phyloP scores from a whole-genome alignment of 2,329 filamentous ascomycete genomes.

The Incumbomyces lentus region DNA sequence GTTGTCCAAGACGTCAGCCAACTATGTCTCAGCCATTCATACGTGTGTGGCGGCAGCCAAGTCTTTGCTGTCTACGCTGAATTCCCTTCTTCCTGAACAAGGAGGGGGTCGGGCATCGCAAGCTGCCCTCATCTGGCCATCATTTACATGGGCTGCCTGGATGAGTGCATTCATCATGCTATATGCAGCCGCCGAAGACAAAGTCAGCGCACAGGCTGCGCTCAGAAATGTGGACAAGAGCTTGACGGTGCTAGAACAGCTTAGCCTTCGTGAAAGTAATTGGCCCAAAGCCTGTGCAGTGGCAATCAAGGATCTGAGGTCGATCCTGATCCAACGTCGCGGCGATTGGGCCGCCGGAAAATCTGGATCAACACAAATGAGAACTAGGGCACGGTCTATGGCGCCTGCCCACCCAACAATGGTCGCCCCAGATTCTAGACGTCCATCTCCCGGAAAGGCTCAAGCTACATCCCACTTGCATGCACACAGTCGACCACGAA shows the following conservation, averaged over 20 bases:
- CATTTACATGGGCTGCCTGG: slow-evolving; percentile 45
- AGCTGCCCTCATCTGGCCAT: slow-evolving; percentile 38
- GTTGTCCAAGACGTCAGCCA: slow-evolving; percentile 32
- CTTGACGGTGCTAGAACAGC: slow-evolving; percentile 25
- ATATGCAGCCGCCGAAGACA: slow-evolving; percentile 39
- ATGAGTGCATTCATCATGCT: slow-evolving; percentile 44
- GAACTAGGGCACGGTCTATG: background rate
- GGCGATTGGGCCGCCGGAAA: background rate
- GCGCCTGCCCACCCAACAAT: background rate
- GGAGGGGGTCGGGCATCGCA: background rate
- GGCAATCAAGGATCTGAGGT: slow-evolving; percentile 27
- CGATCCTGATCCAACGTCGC: slow-evolving; percentile 16
- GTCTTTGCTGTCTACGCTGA: slow-evolving; percentile 36
- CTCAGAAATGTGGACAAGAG: slow-evolving; percentile 30
- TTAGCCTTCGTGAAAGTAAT: slow-evolving; percentile 26
- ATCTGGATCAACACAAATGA: background rate
- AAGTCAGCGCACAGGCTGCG: slow-evolving; percentile 31
- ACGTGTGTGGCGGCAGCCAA: slow-evolving; percentile 43
- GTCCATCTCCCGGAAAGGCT: background rate
- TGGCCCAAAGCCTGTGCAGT: slow-evolving; percentile 33
- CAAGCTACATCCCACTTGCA: too few relatives aligned
- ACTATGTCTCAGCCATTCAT: slow-evolving; percentile 41
- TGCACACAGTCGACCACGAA: too few relatives aligned
- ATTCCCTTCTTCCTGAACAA: slow-evolving; percentile 20
- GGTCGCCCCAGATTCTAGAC: slow-evolving; percentile 1